Evolutionary conservation across 2,329 filamentous ascomycete species (phyloP).

Genomic region (Sphaerostilbella broomeana): DNA sequence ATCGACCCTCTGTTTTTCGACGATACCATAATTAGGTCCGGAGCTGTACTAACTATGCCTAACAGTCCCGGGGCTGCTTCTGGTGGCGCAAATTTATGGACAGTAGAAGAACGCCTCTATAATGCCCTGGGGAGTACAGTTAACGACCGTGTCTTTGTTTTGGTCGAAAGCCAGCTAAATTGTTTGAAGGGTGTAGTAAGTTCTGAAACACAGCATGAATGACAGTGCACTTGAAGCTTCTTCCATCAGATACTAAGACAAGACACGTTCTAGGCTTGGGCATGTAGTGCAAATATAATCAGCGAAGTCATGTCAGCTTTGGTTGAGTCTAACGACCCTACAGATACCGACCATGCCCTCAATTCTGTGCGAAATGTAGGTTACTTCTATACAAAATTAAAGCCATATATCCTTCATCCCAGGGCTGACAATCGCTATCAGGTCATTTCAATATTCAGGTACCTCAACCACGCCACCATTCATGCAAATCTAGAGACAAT

Average conservation of each 20-base stretch:
- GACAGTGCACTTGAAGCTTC: neutral
- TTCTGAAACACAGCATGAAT: neutral
- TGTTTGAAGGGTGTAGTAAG: neutral
- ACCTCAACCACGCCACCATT: neutral
- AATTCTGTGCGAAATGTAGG: neutral
- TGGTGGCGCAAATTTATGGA: conserved; percentile 1
- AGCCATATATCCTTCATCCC: neutral
- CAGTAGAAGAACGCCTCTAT: neutral
- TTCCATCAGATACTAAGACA: neutral
- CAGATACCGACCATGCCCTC: neutral
- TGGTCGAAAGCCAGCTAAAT: neutral
- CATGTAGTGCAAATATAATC: neutral
- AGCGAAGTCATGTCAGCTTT: neutral
- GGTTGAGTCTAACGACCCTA: neutral
- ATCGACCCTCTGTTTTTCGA: neutral
- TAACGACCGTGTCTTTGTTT: neutral
- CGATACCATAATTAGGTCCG: neutral
- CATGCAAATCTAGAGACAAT: neutral
- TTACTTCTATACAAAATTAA: neutral
- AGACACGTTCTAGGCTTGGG: neutral
- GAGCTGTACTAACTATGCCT: neutral
- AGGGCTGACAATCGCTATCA: neutral
- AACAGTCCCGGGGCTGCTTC: neutral
- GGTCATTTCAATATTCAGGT: neutral
- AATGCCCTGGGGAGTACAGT: neutral